Evolutionary conservation across 1,284 basidiomycete genomes (phyloP), one percentile per base, ranked within the genome.

Genomic region (Fomitiporia mediterranea): DNA sequence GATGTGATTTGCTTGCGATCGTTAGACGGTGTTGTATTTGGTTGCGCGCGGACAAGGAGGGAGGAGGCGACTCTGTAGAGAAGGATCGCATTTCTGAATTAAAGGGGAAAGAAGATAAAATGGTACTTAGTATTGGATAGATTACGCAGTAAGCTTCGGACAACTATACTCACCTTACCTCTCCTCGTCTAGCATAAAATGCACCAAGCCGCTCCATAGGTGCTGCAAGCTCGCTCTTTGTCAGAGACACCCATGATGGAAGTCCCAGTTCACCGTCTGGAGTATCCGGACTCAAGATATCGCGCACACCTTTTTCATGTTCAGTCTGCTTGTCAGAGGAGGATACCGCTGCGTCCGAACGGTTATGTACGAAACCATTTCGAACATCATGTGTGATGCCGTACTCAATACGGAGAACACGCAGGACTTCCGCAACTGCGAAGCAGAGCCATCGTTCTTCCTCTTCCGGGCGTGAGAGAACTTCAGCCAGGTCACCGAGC

Each of bases 121-220:
- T 11, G 23, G 15, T 2, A 25, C 19, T n/a, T 21, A 42, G 28
- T 13, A 37, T 86, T 89, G 62, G 34, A 7, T 13, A 19, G n/a
- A 7, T 38, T 17, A 44, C 8, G 13, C 23, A 4, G 21, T 30
- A 38, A 19, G 23, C 15, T 28, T 13, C 27, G 21, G 23, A 6
- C 17, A 30, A 13, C n/a, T 2, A 46, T 13, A 39, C 83, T 63
- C 66, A 89, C 88, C 84, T 79, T 15, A 74, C 61, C 56, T 79
- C 80, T n/a, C 82, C 84, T 35, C 71, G 72, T 28, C 73, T 69
- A 5, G 78, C 76, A 61, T 89, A 89, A 58, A 84, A 83, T 3
- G 77, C 72, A 0, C 80, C 88, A 1, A 91, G 72, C 2, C 82
- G 78, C 62, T 87, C 84, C 37, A 90, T 72, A 0, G 85, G 85